Conservation (phyloP, 1,284 basidiomycete species). For the Anthracocystis panici-leucophaei region DNA sequence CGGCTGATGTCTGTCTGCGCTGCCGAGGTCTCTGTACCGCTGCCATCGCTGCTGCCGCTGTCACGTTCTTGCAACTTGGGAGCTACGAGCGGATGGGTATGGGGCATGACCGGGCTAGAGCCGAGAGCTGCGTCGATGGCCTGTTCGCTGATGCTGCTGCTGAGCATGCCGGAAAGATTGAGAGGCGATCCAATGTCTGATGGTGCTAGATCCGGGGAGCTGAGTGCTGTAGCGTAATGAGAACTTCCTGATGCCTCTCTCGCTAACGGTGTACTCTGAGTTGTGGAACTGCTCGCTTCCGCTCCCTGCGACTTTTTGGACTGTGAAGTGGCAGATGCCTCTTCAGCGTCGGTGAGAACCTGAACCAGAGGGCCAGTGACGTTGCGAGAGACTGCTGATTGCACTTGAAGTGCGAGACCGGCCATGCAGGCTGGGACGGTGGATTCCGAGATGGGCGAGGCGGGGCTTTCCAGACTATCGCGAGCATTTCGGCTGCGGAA, state of each 20-base stretch:
- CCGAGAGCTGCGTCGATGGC: slow-evolving; percentile 23
- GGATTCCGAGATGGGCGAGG: slow-evolving; percentile 11
- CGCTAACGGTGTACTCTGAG: slow-evolving; percentile 4
- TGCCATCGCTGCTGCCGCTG: slow-evolving; percentile 22
- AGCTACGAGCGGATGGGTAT: slow-evolving; percentile 8
- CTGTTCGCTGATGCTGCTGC: slow-evolving; percentile 20
- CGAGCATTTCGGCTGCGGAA: slow-evolving; percentile 12
- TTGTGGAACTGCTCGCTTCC: slow-evolving; percentile 2
- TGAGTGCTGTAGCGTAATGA: slow-evolving; percentile 30
- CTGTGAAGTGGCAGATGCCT: slow-evolving; percentile 10
- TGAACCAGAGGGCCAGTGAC: slow-evolving; percentile 46
- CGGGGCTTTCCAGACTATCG: slow-evolving; percentile 16
- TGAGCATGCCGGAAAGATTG: slow-evolving; percentile 7
- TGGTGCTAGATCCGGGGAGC: slow-evolving; percentile 26
- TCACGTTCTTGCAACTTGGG: slow-evolving; percentile 25
- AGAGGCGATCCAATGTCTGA: slow-evolving; percentile 1
- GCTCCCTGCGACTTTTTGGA: not conserved
- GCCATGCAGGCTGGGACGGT: slow-evolving; percentile 34
- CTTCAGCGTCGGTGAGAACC: slow-evolving; percentile 40
- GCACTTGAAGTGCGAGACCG: slow-evolving; percentile 39
- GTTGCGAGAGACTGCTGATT: slow-evolving; percentile 45
- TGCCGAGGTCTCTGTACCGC: slow-evolving; percentile 25
- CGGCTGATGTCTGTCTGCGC: slow-evolving; percentile 63
- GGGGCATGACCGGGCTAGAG: not conserved
- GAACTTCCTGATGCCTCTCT: slow-evolving; percentile 20